Percentiles rank a stretch among this genome's conserved stretches.
Conservation (phyloP, 2,329 filamentous ascomycete genomes). For the Aureobasidium musti region DNA sequence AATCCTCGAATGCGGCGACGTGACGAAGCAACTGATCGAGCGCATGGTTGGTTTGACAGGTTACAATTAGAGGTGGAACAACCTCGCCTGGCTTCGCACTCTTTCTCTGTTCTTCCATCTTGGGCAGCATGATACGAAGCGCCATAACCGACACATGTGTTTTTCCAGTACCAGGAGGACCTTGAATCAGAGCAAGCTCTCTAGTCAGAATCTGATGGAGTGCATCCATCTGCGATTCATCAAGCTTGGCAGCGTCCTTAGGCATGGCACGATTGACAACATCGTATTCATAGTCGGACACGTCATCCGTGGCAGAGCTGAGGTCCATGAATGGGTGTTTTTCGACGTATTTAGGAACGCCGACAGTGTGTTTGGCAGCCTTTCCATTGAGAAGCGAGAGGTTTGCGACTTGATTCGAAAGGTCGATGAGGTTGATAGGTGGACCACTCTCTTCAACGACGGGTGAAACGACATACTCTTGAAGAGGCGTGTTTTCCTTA, state of each 20-base stretch:
- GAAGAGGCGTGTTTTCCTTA: conserved; percentile 48
- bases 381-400: not conserved
- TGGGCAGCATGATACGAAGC: conserved; percentile 65
- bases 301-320: conserved; percentile 34
- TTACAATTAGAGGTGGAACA: conserved; percentile 68
- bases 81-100: conserved; percentile 45
- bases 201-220: conserved; percentile 70
- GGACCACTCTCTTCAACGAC: not conserved
- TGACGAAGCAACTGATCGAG: conserved; percentile 76
- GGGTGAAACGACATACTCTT: conserved; percentile 19
- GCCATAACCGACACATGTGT: conserved; percentile 78
- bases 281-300: not conserved
- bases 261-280: conserved; percentile 2
- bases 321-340: conserved; percentile 55
- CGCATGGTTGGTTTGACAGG: conserved; percentile 89
- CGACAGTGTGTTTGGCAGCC: not conserved
- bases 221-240: conserved; percentile 70
- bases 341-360: conserved; percentile 56
- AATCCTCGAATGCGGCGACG: conserved; percentile 61
- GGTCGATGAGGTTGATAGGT: conserved; percentile 8
- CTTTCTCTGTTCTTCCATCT: conserved; percentile 46
- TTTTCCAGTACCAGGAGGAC: conserved; percentile 78
- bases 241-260: conserved; percentile 54
- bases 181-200: conserved; percentile 75
- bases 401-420: conserved; percentile 7